Evolutionary conservation across 352 stramenopile species (phyloP), one percentile per base, ranked within the genome.

Genomic region (Peronospora tabacina): DNA sequence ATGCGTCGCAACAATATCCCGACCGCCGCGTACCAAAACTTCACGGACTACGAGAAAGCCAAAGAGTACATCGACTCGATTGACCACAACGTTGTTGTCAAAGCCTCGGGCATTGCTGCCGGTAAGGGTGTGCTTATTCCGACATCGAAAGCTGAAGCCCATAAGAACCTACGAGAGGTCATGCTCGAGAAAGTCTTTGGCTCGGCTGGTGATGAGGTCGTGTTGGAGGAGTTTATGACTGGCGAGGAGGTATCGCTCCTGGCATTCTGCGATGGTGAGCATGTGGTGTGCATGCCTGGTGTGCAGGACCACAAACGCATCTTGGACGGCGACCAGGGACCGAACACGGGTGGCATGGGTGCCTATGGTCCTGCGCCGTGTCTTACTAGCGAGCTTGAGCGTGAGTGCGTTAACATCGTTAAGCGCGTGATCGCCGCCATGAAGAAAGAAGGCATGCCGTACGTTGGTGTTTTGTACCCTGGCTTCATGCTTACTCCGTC

Each of bases 241-340:
- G 96, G 96, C 33, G 88, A 97, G 45, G 97, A 99, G 72, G 95
- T 98, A 24, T 98, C 94, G 22, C 87, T 98, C 36, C 75, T 99
- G 48, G 95, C 95, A 16, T 98, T 99, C 58, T 98, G 89, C 55
- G 97, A 99, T 62, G 97, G 97, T 32, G 94, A 97, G 57, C 92
- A 75, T 29, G 90, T 96, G 1, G 64, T 96, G 32, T 86, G 95
- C 30, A 98, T 99, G 94, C 95, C 95, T 28, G 85, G 94, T 15
- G 94, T 95, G 8, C 96, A 99, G 67, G 97, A 99, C 82, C 97
- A 99, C 80, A 99, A 99, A 77, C 90, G 96, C 40, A 96, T 97
- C 32, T 86, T 95, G 13, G 97, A 99, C 61, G 87, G 90, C 49
- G 97, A 99, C 72, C 63, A 95, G 55, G 97, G 97, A 0, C 85